Evolutionary conservation across 768 basidiomycete genomes (phyloP), one percentile per base, ranked within the genome.

Genomic region (Crassisporium funariophilum): DNA sequence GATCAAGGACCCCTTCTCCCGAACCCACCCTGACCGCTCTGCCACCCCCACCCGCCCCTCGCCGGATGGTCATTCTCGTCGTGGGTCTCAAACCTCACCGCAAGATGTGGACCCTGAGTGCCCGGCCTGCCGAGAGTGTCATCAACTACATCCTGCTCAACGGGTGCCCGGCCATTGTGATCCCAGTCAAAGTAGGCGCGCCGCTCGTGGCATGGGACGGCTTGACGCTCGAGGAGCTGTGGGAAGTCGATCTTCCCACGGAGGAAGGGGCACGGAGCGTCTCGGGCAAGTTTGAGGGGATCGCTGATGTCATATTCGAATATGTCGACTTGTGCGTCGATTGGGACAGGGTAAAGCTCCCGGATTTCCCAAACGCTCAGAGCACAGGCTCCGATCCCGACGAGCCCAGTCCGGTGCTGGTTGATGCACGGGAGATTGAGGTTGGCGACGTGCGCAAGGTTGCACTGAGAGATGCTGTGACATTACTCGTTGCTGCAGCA

Each of bases 171-270:
- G 73, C 79, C 4, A 61, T 85, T 27, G 78, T 84, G 6, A 64
- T 84, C 2, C 83, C 83, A 5, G 82, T 75, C 34, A 81, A 78
- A 60, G 52, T 73, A 7, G 83, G 83, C 21, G 77, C 78, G 29
- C 83, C 83, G n/a, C 71, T 86, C 27, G 55, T 83, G 19, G 79
- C 81, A 7, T 86, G 83, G 83, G 82, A 84, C 58, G 67, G 71
- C 16, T 63, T 83, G 47, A 84, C 82, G 21, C 66, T 84, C 20
- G 76, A 78, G 52, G 64, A 79, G 43, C 57, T 86, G 11, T 84
- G 82, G 81, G 66, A 75, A 49, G 63, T 82, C 20, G 58, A 66
- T 15, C 57, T 80, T 11, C 76, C 77, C 6, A 53, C 52, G 11
- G 68, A 67, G n/a, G 68, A 67, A 16, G 64, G 54, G 12, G 54